Base-by-base conservation (phyloP, 2,329 filamentous ascomycete genomes). In the Scedosporium boydii region DNA sequence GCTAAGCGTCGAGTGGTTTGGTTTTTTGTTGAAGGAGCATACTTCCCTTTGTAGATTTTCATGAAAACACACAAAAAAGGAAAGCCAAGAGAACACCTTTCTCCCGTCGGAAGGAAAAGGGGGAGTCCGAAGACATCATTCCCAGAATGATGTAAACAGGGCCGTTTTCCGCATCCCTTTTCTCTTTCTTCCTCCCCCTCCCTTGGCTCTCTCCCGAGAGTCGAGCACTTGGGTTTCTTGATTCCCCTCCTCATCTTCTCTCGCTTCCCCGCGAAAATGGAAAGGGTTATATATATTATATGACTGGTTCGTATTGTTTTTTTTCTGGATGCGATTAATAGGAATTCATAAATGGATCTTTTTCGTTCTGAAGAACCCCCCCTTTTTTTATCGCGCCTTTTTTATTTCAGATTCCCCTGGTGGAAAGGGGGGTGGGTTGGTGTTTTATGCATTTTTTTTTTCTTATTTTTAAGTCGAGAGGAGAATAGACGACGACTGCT, bases 301-400 rank as follows among this genome's bases (percentile, higher is more conserved):
- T 78, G 77, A 78, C 79, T 81, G 79, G 79, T 71, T 80, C 76
- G 78, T 80, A 80, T 79, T 73, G 72, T 73, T 75, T 78, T 78
- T 75, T 73, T 75, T 73, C 71, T 75, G 72, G 71, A 73, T 76
- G 74, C 69, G 64, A 66, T 65, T 69, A 72, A 72, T 66, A 64
- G 60, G 63, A 64, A 55, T 63, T 64, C 59, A 63, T 46, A 46
- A 59, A 69, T 67, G 67, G 66, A 68, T 66, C 62, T 59, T 65
- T 67, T 68, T 59, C 29, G 27, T 59, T 38, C 29, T 23, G 27
- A 41, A 18, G 55, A 34, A 27, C 18, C 55, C 23, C 23, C 51
- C 51, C n/a, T n/a, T 55, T 23, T 55, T 55, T 64, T 59, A 42
- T 63, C 34, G 61, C 58, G 27, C 53, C 56, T 42, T 69, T 69